Evolutionary conservation across 2,329 filamentous ascomycete species (phyloP).

Genomic region (Sclerotinia minor): DNA sequence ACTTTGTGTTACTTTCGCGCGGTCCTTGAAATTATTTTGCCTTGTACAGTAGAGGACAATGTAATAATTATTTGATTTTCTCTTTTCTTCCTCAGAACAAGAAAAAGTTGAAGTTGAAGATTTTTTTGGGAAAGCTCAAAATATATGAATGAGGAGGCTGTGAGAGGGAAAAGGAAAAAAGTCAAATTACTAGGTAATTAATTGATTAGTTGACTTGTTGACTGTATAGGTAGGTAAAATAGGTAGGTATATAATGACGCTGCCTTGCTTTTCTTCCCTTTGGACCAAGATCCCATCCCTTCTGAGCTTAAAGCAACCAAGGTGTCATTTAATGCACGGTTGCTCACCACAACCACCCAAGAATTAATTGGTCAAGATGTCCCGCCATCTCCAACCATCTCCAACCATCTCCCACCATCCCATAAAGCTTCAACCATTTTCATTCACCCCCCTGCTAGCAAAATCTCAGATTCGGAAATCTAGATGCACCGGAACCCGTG

Average conservation of each 20-base stretch:
- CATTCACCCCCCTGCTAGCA: too few species aligned
- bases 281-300: conserved; percentile 9
- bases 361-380: too few species aligned
- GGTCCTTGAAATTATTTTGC: neutral
- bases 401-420: too few species aligned
- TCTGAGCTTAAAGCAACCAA: too few species aligned
- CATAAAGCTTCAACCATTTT: too few species aligned
- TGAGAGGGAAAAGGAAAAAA: neutral
- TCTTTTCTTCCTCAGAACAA: neutral
- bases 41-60: too few species aligned
- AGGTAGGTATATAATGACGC: conserved; percentile 11
- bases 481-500: too few species aligned
- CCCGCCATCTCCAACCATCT: too few species aligned
- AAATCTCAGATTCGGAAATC: too few species aligned
- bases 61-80: too few species aligned
- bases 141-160: neutral
- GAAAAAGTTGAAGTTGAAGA: neutral
- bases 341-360: neutral
- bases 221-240: too few species aligned
- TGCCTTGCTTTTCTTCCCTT: conserved; percentile 20
- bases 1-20: conserved; percentile 3
- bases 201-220: neutral
- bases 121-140: neutral
- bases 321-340: neutral
- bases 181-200: neutral